Base-by-base conservation (phyloP, 2,329 filamentous ascomycete genomes). In the Colletotrichum lini region DNA sequence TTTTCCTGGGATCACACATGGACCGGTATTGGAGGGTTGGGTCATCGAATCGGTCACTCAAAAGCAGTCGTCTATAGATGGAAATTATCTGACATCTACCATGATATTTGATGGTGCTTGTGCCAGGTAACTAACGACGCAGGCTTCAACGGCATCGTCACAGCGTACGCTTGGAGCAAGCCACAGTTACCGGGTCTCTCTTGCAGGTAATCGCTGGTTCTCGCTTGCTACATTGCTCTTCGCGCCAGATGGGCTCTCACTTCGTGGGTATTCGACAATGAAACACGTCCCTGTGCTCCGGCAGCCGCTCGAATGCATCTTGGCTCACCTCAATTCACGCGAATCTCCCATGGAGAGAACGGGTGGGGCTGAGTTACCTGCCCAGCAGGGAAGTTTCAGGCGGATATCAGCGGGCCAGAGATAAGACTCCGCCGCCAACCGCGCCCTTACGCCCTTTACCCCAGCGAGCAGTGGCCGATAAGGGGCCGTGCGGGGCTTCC, bases 381-480 rank as follows among this genome's bases (percentile, higher is more conserved):
- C 59, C 54, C 50, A 54, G 49, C 60, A 72, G 49, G 66, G 60
- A 72, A 64, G 71, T 63, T 72, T 61, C 40, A 65, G 35, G 54
- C 72, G 72, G 72, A 63, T 73, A 73, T 67, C 70, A 67, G 70
- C 66, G 72, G 70, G 65, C 60, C 70, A 73, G 63, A 61, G 72
- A 49, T 67, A 59, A 49, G 38, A 30, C 57, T 30, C 35, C 8
- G 15, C 16, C 21, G 8, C 30, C 49, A 52, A 50, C 35, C 26
- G 44, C 44, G 59, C 62, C 54, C 62, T 66, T 50, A 50, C 60
- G 61, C 67, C 67, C 47, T 63, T 62, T 62, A 50, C 64, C 69
- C 69, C 66, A 70, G 68, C 57, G 47, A 8, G 35, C 35, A 38
- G 35, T 38, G 35, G 35, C 67, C 50, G 72, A 65, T 70, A 71